A percentile compares a stretch with the other conserved stretches of the same genome.
phyloP scores from a whole-genome alignment of 2,329 filamentous ascomycete species.

The Diaporthe citri region DNA sequence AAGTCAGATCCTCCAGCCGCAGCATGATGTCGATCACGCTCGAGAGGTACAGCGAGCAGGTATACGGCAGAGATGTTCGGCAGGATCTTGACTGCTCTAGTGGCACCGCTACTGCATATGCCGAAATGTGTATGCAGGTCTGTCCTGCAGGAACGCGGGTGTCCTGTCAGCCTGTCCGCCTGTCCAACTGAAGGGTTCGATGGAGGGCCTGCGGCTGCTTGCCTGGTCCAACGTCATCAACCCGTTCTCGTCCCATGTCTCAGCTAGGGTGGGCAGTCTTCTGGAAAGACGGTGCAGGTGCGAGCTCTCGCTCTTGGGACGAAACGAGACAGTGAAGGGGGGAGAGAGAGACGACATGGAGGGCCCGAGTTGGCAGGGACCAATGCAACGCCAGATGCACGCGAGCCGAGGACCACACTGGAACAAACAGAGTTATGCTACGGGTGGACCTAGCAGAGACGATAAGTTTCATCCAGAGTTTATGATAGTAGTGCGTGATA shows the following conservation, averaged over 20 bases:
- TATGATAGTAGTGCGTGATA: conserved; percentile 1
- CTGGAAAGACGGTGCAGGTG: conserved; percentile 10
- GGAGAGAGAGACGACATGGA: conserved; percentile 4
- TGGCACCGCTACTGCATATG: conserved; percentile 30
- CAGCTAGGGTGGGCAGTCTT: neutral
- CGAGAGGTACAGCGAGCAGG: neutral
- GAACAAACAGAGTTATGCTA: conserved; percentile 18
- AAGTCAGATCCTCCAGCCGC: neutral
- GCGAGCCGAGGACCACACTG: conserved; percentile 15
- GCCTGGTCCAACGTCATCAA: conserved; percentile 20
- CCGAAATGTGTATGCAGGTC: conserved; percentile 27
- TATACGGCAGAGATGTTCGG: conserved; percentile 1
- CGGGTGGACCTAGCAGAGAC: neutral
- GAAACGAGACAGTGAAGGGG: conserved; percentile 4
- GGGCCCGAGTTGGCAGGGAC: conserved; percentile 15
- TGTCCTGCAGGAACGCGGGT: conserved; percentile 33
- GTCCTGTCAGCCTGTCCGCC: conserved; percentile 15
- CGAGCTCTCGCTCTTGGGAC: conserved; percentile 1
- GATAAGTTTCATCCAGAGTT: conserved; percentile 24
- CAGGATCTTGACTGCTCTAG: conserved; percentile 25
- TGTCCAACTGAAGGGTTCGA: neutral
- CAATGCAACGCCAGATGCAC: conserved; percentile 8
- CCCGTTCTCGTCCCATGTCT: conserved; percentile 29
- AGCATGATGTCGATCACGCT: neutral
- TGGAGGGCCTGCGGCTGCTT: neutral